These are phyloP conservation scores for Echeveria elegans DNA, from an alignment of 164 flowering plant species.

Conservation along the genomic window DNA sequence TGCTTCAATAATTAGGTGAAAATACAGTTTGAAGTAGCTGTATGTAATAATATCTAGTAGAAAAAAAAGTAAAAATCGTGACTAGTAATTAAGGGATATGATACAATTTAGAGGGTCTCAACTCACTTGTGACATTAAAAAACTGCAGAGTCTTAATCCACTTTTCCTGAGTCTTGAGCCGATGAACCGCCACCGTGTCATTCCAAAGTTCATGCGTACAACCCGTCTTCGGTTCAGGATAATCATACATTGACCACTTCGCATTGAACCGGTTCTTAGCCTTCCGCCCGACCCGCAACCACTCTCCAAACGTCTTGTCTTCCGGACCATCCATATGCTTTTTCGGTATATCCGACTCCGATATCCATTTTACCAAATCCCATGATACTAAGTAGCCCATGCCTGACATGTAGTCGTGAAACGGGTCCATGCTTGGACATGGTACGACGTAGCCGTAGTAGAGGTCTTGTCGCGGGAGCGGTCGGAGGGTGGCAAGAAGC, in stretches of 20 bases:
- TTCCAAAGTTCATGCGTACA: slow-evolving; percentile 77
- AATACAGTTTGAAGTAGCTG: no score
- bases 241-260: slow-evolving; percentile 77
- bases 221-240: slow-evolving; percentile 44
- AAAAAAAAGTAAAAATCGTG: no score
- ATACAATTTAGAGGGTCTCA: slow-evolving; percentile 68
- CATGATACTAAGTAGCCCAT: slow-evolving; percentile 84
- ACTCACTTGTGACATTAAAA: slow-evolving; percentile 50
- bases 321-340: slow-evolving; percentile 63
- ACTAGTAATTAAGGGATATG: slow-evolving; percentile 55
- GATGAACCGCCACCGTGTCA: slow-evolving; percentile 67
- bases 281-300: slow-evolving; percentile 47
- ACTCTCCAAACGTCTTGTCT: slow-evolving; percentile 58
- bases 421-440: slow-evolving; percentile 77
- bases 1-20: no score
- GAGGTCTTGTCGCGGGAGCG: slow-evolving; percentile 62
- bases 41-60: no score
- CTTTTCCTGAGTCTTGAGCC: slow-evolving; percentile 48
- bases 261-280: slow-evolving; percentile 63
- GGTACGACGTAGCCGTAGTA: slow-evolving; percentile 85
- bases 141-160: slow-evolving; percentile 60
- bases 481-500: slow-evolving; percentile 38
- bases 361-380: slow-evolving; percentile 79
- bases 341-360: slow-evolving; percentile 41
- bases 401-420: slow-evolving; percentile 72